Base-by-base conservation (phyloP, 768 basidiomycete genomes). In the Postia placenta region DNA sequence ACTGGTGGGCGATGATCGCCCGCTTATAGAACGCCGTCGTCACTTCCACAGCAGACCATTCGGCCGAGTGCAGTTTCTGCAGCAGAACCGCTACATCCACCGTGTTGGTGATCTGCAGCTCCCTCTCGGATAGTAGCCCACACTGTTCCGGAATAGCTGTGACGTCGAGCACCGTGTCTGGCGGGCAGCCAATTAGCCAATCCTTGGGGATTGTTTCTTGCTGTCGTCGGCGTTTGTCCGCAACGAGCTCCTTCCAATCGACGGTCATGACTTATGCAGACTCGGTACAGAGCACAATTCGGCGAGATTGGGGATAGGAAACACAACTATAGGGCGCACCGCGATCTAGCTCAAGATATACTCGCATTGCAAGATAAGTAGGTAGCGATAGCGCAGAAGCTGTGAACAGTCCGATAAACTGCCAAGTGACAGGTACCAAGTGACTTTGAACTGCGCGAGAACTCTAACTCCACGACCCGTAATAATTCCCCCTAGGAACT, bases 1-100 rank as follows among this genome's bases (percentile, higher is more conserved):
- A 61, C 56, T 90, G 87, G 39, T 92, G 88, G 3, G 88, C 88
- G 38, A 92, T 64, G 38, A 87, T 75, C 0, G 90, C 90, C 38
- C 87, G 70, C 64, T 90, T 90, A 55, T 76, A 80, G 65, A 83
- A 91, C 0, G 88, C 85, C 0, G 70, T 80, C 0, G 82, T 84
- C 2, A 89, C 86, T 14, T 79, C 76, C 0, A 85, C 75, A 3
- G 83, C 65, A 0, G 81, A 71, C 79, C 79, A 86, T 45, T 69
- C 63, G 1, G 69, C 69, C 1, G 53, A 60, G 2, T 76, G 76
- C 5, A 90, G 68, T 35, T 75, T 81, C 12, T 64, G 48, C 25
- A 87, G 64, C 3, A 88, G 63, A 0, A 60, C 56, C 4, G 70
- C 70, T 2, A 79, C 60, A 56, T 85, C 81, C 30, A 61, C 61